phyloP scores from a whole-genome alignment of 768 basidiomycete genomes.

The Serendipita indica region DNA sequence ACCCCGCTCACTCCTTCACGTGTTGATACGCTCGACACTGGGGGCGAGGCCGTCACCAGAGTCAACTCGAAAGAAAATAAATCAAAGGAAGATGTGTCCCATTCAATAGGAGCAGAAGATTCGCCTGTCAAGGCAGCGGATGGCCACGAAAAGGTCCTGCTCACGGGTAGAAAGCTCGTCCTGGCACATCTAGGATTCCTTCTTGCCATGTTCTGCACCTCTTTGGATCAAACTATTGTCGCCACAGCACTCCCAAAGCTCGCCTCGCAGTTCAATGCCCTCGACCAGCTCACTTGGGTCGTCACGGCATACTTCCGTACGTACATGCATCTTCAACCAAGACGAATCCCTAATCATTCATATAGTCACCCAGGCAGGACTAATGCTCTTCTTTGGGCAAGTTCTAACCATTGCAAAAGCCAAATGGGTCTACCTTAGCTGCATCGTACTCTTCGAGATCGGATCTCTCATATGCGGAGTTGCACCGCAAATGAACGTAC shows the following conservation, averaged over 20 bases:
- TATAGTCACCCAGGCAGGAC: slow-evolving; percentile 17
- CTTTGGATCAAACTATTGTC: slow-evolving; percentile 20
- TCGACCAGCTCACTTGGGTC: slow-evolving; percentile 12
- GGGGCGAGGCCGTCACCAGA: too few species aligned
- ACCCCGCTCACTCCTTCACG: too few species aligned
- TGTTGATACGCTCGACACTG: too few species aligned
- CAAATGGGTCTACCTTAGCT: slow-evolving; percentile 20
- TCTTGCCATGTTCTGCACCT: not conserved
- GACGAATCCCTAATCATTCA: not conserved
- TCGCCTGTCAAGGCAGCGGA: too few species aligned
- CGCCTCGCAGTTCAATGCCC: slow-evolving; percentile 11
- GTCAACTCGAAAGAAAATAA: too few species aligned
- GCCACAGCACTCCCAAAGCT: slow-evolving; percentile 14
- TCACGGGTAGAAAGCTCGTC: slow-evolving; percentile 15
- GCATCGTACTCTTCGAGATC: slow-evolving; percentile 28
- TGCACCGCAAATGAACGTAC: slow-evolving; percentile 18
- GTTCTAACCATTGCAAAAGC: slow-evolving; percentile 21
- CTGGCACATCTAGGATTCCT: slow-evolving; percentile 14
- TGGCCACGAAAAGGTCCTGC: not conserved
- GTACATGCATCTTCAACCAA: not conserved
- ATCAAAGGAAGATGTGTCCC: too few species aligned
- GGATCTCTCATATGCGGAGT: slow-evolving; percentile 22
- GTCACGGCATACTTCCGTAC: slow-evolving; percentile 6
- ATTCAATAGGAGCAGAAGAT: too few species aligned
- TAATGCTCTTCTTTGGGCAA: slow-evolving; percentile 22